phyloP scores from a whole-genome alignment of 2,329 filamentous ascomycete genomes.

The Aspergillus novoparasiticus region DNA sequence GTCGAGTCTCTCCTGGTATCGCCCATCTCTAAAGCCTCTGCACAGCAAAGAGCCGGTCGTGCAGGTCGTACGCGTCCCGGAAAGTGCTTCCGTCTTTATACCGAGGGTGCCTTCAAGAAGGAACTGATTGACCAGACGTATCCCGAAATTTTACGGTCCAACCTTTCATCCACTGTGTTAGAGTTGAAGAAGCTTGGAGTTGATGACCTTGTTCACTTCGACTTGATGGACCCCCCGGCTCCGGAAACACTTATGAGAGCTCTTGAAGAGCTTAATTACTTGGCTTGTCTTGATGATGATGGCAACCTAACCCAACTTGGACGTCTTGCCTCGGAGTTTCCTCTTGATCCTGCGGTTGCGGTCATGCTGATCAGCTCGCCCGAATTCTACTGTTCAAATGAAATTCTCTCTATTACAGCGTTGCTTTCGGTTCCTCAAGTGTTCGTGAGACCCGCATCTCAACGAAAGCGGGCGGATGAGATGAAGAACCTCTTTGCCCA shows the following conservation, averaged over 20 bases:
- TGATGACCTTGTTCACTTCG: slow-evolving; percentile 94
- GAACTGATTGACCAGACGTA: slow-evolving; percentile 97
- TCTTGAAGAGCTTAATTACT: slow-evolving; percentile 94
- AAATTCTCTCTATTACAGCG: slow-evolving; percentile 92
- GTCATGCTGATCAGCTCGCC: slow-evolving; percentile 98
- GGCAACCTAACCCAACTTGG: slow-evolving; percentile 88
- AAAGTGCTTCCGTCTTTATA: slow-evolving; percentile 98
- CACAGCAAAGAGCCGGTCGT: slow-evolving; percentile 96
- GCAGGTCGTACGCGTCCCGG: slow-evolving; percentile 97
- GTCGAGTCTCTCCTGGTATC: slow-evolving; percentile 97
- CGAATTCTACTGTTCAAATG: slow-evolving; percentile 98
- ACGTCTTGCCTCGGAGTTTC: slow-evolving; percentile 88
- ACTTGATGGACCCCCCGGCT: slow-evolving; percentile 96
- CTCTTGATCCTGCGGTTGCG: slow-evolving; percentile 87
- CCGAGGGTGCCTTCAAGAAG: slow-evolving; percentile 93
- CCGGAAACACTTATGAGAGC: slow-evolving; percentile 98
- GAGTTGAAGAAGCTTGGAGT: slow-evolving; percentile 97
- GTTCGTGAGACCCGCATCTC: slow-evolving; percentile 82
- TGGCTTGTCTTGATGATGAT: slow-evolving; percentile 94
- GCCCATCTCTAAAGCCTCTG: slow-evolving; percentile 95
- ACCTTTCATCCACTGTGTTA: slow-evolving; percentile 89
- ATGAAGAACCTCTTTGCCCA: slow-evolving; percentile 96
- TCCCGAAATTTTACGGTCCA: slow-evolving; percentile 92
- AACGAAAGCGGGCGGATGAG: slow-evolving; percentile 89
- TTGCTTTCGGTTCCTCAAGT: slow-evolving; percentile 93